A percentile compares a stretch with the other conserved stretches of the same genome.
Conservation (phyloP, 2,329 filamentous ascomycete genomes). For the Pochonia chlamydosporia region DNA sequence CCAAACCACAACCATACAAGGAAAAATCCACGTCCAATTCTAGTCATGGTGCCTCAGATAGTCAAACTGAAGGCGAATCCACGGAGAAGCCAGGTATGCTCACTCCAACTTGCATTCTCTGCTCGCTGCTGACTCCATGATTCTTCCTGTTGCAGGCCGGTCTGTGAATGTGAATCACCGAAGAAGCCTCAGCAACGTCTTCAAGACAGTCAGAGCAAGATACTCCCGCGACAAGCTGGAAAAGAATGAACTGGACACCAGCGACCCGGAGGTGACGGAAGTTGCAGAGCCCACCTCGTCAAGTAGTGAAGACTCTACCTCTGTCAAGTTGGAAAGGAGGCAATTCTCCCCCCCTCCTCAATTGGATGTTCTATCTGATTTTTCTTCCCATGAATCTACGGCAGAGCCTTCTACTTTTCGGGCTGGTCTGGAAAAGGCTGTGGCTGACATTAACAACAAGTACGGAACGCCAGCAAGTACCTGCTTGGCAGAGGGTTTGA, state of each 20-base stretch:
- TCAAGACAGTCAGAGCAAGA: constrained; percentile 21
- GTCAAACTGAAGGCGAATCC: not conserved
- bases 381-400: constrained; percentile 15
- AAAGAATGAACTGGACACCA: constrained; percentile 5
- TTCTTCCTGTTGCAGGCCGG: not conserved
- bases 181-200: constrained; percentile 23
- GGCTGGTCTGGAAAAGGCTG: constrained; percentile 22
- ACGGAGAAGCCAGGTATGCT: constrained; percentile 1
- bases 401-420: constrained; percentile 20
- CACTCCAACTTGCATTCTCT: not conserved
- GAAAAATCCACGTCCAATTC: not conserved
- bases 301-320: not conserved
- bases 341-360: constrained; percentile 16
- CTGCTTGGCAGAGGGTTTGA: not conserved
- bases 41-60: not conserved
- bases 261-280: not conserved
- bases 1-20: constrained; percentile 2
- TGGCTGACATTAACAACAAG: constrained; percentile 22
- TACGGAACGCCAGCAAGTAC: constrained; percentile 14
- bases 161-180: constrained; percentile 13
- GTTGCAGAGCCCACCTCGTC: not conserved
- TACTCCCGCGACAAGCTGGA: constrained; percentile 18
- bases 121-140: not conserved
- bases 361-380: constrained; percentile 21
- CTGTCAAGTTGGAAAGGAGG: not conserved